Percentiles rank a stretch among this genome's conserved stretches.
phyloP scores from a whole-genome alignment of 2,329 filamentous ascomycete genomes.

The Atkinsonella hypoxylon region DNA sequence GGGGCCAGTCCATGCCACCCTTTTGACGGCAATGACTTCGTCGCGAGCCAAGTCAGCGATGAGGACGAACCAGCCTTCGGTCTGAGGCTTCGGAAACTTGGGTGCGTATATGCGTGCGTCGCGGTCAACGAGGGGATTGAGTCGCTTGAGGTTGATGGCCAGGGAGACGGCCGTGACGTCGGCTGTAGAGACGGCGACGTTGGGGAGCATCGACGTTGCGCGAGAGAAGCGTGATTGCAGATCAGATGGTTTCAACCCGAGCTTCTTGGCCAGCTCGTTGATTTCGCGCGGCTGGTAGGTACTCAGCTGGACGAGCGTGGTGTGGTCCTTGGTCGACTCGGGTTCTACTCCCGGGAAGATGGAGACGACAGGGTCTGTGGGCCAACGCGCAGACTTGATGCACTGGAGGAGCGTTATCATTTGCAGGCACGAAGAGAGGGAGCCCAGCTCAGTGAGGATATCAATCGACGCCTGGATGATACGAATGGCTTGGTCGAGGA shows the following conservation, averaged over 20 bases:
- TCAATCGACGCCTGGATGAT: conserved; percentile 94
- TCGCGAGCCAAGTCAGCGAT: conserved; percentile 55
- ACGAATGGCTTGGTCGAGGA: conserved; percentile 92
- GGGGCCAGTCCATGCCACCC: conserved; percentile 56
- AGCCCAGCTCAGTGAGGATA: conserved; percentile 80
- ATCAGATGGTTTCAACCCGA: conserved; percentile 35
- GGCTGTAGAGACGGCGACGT: conserved; percentile 50
- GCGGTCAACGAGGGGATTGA: conserved; percentile 51
- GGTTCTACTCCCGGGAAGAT: conserved; percentile 63
- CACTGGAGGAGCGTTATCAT: conserved; percentile 83
- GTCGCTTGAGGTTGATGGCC: conserved; percentile 50
- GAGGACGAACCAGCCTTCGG: conserved; percentile 83
- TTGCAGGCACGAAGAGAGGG: conserved; percentile 61
- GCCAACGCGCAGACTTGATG: conserved; percentile 89
- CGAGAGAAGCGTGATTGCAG: conserved; percentile 40
- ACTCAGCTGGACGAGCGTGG: conserved; percentile 31
- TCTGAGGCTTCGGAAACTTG: conserved; percentile 85
- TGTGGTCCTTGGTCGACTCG: conserved; percentile 28
- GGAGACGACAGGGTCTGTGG: conserved; percentile 63
- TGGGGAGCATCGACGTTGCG: conserved; percentile 54
- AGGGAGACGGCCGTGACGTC: conserved; percentile 51
- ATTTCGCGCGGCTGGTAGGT: conserved; percentile 22
- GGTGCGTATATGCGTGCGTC: conserved; percentile 77
- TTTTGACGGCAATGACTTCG: conserved; percentile 76
- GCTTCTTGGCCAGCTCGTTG: conserved; percentile 33